Conservation (phyloP, 2,329 filamentous ascomycete species). For the Fusarium pseudocircinatum region DNA sequence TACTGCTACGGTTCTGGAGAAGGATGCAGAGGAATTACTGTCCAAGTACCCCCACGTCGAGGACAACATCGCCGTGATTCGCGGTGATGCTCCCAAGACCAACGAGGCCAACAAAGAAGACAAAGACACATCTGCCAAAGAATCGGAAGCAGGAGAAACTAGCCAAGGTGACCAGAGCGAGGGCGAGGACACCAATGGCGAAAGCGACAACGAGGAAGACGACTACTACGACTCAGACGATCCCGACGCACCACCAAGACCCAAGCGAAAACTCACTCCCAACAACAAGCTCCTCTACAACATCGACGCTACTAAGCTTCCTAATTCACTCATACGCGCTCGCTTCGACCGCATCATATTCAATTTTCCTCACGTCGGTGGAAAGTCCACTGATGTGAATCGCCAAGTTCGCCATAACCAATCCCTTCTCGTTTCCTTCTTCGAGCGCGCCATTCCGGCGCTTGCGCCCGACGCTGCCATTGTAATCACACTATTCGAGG, state of each 20-base stretch:
- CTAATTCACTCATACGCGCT: conserved; percentile 53
- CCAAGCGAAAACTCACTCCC: conserved; percentile 19
- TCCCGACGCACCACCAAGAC: conserved; percentile 27
- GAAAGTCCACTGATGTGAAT: conserved; percentile 91
- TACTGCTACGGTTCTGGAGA: conserved; percentile 76
- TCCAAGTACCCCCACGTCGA: conserved; percentile 79
- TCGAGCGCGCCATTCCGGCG: conserved; percentile 59
- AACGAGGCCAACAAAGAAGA: conserved; percentile 16
- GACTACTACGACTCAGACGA: conserved; percentile 32
- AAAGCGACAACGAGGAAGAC: conserved; percentile 32
- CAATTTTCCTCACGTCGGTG: conserved; percentile 97
- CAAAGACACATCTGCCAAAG: not conserved
- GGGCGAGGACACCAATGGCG: conserved; percentile 19
- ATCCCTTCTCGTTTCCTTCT: conserved; percentile 76
- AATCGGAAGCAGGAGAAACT: conserved; percentile 5
- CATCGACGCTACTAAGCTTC: conserved; percentile 74
- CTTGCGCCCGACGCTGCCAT: conserved; percentile 66
- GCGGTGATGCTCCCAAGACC: conserved; percentile 32
- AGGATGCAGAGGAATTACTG: conserved; percentile 63
- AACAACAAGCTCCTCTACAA: conserved; percentile 62
- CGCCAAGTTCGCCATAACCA: conserved; percentile 94
- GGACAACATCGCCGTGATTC: conserved; percentile 65
- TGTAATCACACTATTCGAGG: conserved; percentile 89
- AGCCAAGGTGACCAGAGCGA: conserved; percentile 9
- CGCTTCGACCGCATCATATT: conserved; percentile 84